phyloP scores from a whole-genome alignment of 2,329 filamentous ascomycete genomes.

The Thielaviopsis musarum region DNA sequence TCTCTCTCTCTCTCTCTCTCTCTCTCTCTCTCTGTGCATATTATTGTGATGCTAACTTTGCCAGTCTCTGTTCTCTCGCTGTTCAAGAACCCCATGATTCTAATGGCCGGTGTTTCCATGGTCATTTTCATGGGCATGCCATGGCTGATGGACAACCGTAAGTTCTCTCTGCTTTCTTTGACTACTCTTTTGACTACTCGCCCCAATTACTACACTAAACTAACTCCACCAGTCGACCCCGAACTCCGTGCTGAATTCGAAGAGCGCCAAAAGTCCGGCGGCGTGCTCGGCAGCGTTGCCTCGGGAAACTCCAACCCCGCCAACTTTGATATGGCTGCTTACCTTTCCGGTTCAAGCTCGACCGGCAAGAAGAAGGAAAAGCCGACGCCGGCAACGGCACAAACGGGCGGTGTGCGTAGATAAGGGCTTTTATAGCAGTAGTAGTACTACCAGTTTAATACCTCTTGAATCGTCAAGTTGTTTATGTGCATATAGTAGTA shows the following conservation, averaged over 20 bases:
- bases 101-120: conserved; percentile 73
- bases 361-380: conserved; percentile 21
- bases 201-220: conserved; percentile 1
- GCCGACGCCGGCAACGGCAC: conserved; percentile 20
- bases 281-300: conserved; percentile 49
- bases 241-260: conserved; percentile 88
- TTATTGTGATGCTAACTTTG: neutral
- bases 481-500: neutral
- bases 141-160: conserved; percentile 90
- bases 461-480: too few relatives aligned
- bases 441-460: too few relatives aligned
- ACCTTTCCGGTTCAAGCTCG: conserved; percentile 36
- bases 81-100: conserved; percentile 90
- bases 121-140: conserved; percentile 82
- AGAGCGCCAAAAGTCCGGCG: conserved; percentile 64
- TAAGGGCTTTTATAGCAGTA: neutral
- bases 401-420: conserved; percentile 21
- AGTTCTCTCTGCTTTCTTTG: conserved; percentile 21
- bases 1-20: conserved; percentile 5
- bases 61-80: conserved; percentile 64
- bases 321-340: conserved; percentile 46
- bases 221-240: conserved; percentile 63
- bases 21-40: neutral
- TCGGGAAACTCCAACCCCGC: conserved; percentile 26
- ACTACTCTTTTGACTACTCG: neutral